Percentiles rank a stretch among this genome's conserved stretches.
Evolutionary conservation across 2,329 filamentous ascomycete genomes (phyloP).

Genomic region (Cadophora malorum): DNA sequence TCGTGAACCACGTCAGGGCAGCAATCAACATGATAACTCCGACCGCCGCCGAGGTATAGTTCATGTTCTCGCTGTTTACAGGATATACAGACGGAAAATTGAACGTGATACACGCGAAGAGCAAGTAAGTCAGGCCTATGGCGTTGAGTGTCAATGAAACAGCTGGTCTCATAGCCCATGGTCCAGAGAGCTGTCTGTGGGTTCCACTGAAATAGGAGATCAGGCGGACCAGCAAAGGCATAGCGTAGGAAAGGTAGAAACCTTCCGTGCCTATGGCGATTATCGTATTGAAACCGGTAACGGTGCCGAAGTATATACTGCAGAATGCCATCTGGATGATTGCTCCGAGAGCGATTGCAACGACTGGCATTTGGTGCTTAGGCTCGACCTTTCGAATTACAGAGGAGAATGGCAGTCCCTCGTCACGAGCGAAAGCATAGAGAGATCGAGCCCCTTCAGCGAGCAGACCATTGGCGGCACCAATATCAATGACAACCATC

Average conservation of each 20-base stretch:
- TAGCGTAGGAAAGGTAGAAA: conserved; percentile 64
- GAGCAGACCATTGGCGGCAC: conserved; percentile 48
- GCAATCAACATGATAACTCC: conserved; percentile 60
- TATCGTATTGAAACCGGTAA: conserved; percentile 61
- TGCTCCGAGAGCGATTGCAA: conserved; percentile 54
- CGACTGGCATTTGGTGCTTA: conserved; percentile 55
- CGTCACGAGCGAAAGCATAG: conserved; percentile 57
- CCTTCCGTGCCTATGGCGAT: conserved; percentile 63
- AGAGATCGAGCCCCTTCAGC: conserved; percentile 48
- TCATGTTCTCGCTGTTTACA: conserved; percentile 62
- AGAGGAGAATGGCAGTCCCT: conserved; percentile 58
- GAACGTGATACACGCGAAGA: conserved; percentile 61
- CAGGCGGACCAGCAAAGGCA: conserved; percentile 58
- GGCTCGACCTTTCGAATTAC: conserved; percentile 53
- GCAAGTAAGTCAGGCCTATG: conserved; percentile 57
- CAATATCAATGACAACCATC: conserved; percentile 50
- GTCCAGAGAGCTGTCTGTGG: conserved; percentile 46
- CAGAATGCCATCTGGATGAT: conserved; percentile 59
- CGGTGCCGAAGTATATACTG: conserved; percentile 61
- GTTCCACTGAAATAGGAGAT: conserved; percentile 53
- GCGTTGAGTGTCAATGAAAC: conserved; percentile 50
- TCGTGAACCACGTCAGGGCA: conserved; percentile 57
- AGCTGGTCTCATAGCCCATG: conserved; percentile 51
- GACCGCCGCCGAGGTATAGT: conserved; percentile 62
- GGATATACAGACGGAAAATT: conserved; percentile 60